Evolutionary conservation across 108 stramenopile species (phyloP), one percentile per base, ranked within the genome.

Genomic region (Stephanodiscus minutulus): DNA sequence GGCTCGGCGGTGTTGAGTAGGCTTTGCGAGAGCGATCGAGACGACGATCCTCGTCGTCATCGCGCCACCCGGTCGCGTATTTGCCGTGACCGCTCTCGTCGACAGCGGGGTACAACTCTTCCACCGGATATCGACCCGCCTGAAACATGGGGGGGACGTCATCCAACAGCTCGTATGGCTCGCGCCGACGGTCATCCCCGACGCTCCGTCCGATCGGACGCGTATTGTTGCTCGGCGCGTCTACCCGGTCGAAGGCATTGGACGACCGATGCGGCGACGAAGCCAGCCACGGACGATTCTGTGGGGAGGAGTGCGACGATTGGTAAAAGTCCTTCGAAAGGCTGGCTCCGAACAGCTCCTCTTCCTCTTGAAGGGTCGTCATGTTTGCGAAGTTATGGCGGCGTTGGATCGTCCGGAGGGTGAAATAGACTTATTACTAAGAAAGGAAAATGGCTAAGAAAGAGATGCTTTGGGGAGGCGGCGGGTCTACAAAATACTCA

Each of bases 51-150:
- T 64, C 43, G 37, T 64, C 63, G 22, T 52, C 59, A 54, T 61
- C 27, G 49, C 61, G 56, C 48, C 36, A 54, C 62, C 70, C 22
- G 50, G 41, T 20, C 11, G 3, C 36, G 36, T 7, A 33, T 13
- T 22, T 43, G 9, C 47, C 63, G 49, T 49, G 27, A 31, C 63
- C 63, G 17, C 12, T 49, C 9, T 46, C 63, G 29, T 70, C 67
- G 25, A 58, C 69, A 31, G 11, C 52, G 56, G 76, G 76, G 37
- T 77, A 77, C 35, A 70, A 35, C 52, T 79, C 71, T 49, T 79
- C 78, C 10, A 79, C 61, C 27, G 78, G 78, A 58, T 70, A 78
- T 49, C 69, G 44, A 59, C 25, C 28, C 22, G 17, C 15, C 35
- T n/a, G 20, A 12, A n/a, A 43, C 5, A n/a, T 60, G 28, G 70